Evolutionary conservation across 2,329 filamentous ascomycete species (phyloP).

Genomic region (Botrytis byssoidea): DNA sequence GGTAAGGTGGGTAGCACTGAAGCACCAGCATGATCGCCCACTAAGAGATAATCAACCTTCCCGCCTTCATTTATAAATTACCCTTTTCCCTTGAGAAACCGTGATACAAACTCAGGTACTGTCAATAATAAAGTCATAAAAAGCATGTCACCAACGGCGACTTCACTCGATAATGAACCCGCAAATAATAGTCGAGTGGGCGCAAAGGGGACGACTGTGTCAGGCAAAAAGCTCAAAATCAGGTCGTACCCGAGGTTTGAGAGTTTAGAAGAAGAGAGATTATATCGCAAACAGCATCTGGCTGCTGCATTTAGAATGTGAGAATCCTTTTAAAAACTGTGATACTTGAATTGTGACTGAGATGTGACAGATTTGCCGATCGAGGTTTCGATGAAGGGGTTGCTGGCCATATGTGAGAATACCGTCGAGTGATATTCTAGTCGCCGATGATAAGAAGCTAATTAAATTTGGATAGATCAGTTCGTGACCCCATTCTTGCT

Average conservation of each 20-base stretch:
- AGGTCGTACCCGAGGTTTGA: conserved; percentile 43
- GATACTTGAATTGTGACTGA: not conserved
- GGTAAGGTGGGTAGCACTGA: not conserved
- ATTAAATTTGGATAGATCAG: conserved; percentile 39
- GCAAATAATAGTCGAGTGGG: conserved; percentile 45
- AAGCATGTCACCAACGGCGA: conserved; percentile 42
- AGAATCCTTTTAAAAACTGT: not conserved
- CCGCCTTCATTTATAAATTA: not conserved
- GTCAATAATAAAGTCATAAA: too few species aligned
- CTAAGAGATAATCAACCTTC: not conserved
- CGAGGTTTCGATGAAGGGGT: conserved; percentile 53
- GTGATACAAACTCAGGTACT: not conserved
- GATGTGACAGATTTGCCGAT: conserved; percentile 26
- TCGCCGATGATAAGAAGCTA: conserved; percentile 7
- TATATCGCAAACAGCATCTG: conserved; percentile 35
- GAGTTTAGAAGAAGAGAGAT: conserved; percentile 30
- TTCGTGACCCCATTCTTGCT: conserved; percentile 42
- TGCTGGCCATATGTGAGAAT: conserved; percentile 54
- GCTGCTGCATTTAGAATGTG: conserved; percentile 33
- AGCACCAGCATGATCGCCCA: not conserved
- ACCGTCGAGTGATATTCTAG: conserved; percentile 11
- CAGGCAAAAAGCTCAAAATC: conserved; percentile 47
- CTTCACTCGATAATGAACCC: conserved; percentile 33
- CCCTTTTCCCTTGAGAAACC: not conserved
- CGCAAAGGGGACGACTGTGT: conserved; percentile 47